A percentile compares a stretch with the other conserved stretches of the same genome.
These are phyloP conservation scores for Wakefieldia striispora DNA, from an alignment of 768 basidiomycete species.

Conservation along the genomic window DNA sequence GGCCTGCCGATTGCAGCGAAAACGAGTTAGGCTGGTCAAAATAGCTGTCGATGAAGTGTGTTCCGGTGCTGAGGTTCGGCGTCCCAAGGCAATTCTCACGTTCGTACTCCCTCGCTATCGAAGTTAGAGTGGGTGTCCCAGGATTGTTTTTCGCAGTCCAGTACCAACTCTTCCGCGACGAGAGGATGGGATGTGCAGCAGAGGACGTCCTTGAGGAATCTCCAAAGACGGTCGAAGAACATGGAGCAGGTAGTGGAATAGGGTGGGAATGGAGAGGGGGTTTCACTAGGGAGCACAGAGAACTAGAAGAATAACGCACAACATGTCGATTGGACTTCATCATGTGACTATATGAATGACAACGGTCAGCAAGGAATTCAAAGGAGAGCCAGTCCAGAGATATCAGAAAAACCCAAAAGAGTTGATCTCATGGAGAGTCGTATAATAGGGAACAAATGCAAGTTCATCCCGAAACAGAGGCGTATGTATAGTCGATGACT, in stretches of 20 bases:
- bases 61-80: slow-evolving; percentile 9
- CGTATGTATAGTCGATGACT: too few species aligned
- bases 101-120: not conserved
- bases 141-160: slow-evolving; percentile 60
- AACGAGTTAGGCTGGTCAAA: slow-evolving; percentile 7
- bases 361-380: too few species aligned
- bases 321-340: not conserved
- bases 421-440: slow-evolving; percentile 46
- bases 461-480: slow-evolving; percentile 39
- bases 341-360: not conserved
- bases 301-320: not conserved
- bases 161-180: slow-evolving; percentile 54
- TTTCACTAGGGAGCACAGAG: too few species aligned
- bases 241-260: slow-evolving; percentile 53
- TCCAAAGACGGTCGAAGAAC: slow-evolving; percentile 73
- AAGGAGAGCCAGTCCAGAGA: too few species aligned
- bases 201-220: slow-evolving; percentile 52
- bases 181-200: slow-evolving; percentile 35
- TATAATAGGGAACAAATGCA: slow-evolving; percentile 62
- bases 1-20: slow-evolving; percentile 13
- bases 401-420: slow-evolving; percentile 46
- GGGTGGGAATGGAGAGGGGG: slow-evolving; percentile 53
- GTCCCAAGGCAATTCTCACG: slow-evolving; percentile 29
- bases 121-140: slow-evolving; percentile 43
- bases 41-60: slow-evolving; percentile 22